These are phyloP conservation scores for Tagetes erecta DNA, from an alignment of 129 eudicot species.

Conservation along the genomic window DNA sequence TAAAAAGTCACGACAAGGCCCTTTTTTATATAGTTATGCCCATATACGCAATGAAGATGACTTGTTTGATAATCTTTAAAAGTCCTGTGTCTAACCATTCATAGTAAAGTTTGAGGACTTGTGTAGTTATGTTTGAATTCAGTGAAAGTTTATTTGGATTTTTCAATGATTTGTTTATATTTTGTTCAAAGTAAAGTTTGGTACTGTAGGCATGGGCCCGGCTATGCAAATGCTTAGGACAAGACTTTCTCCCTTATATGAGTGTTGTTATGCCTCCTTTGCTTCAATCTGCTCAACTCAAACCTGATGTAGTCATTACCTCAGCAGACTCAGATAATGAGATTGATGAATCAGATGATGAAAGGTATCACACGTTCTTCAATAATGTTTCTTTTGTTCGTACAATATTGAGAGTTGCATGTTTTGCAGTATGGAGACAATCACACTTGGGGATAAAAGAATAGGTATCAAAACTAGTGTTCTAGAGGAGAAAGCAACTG, in stretches of 20 bases:
- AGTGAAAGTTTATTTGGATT: background rate
- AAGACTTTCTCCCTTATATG: constrained; percentile 98
- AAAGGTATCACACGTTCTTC: constrained; percentile 49
- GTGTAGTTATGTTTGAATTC: background rate
- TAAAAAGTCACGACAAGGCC: background rate
- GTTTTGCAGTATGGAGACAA: constrained; percentile 92
- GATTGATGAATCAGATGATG: constrained; percentile 96
- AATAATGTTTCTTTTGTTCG: background rate
- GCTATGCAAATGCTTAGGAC: constrained; percentile 99
- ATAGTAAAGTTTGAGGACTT: background rate
- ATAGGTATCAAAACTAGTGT: constrained; percentile 98
- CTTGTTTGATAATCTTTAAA: background rate
- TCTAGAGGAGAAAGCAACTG: constrained; percentile 98
- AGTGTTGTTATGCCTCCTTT: constrained; percentile 97
- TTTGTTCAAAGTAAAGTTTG: constrained; percentile 1
- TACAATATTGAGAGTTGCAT: constrained; percentile 15
- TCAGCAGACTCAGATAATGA: constrained; percentile 97
- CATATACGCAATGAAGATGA: background rate
- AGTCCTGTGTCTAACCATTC: background rate
- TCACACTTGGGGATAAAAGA: constrained; percentile 96
- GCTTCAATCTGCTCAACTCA: constrained; percentile 97
- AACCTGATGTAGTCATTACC: constrained; percentile 95
- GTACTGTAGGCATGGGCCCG: constrained; percentile 91
- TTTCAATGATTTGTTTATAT: background rate
- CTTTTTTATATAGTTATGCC: background rate